phyloP scores from a whole-genome alignment of 1,139 yeast genomes.

The Pichia sp. region DNA sequence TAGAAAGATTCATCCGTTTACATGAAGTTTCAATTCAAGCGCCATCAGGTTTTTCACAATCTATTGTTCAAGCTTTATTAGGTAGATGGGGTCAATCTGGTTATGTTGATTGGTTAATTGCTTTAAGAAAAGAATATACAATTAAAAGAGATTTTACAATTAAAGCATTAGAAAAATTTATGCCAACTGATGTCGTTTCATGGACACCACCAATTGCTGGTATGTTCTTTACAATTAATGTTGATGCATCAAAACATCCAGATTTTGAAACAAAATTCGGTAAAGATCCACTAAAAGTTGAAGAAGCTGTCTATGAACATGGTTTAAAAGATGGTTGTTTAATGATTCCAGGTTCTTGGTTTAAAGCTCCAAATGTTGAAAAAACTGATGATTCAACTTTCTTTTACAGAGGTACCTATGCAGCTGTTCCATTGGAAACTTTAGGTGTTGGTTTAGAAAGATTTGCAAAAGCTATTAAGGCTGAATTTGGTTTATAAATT shows the following conservation, averaged over 20 bases:
- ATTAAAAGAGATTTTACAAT: constrained; percentile 72
- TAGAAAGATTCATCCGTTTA: constrained; percentile 64
- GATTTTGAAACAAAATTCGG: constrained; percentile 47
- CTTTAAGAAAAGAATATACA: constrained; percentile 76
- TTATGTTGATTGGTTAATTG: constrained; percentile 83
- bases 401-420: constrained; percentile 88
- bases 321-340: constrained; percentile 62
- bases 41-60: constrained; percentile 77
- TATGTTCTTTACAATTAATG: constrained; percentile 78
- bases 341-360: constrained; percentile 91
- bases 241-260: constrained; percentile 80
- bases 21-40: constrained; percentile 82
- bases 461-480: constrained; percentile 51
- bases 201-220: constrained; percentile 82
- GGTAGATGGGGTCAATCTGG: constrained; percentile 72
- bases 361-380: constrained; percentile 43
- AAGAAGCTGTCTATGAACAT: constrained; percentile 56
- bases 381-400: constrained; percentile 36
- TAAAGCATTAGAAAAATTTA: constrained; percentile 53
- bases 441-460: constrained; percentile 56
- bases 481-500: constrained; percentile 26
- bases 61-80: constrained; percentile 50
- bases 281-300: constrained; percentile 56
- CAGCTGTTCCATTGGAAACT: constrained; percentile 66
- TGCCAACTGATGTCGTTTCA: constrained; percentile 52